Evolutionary conservation across 2,329 filamentous ascomycete genomes (phyloP), one percentile per base, ranked within the genome.

Genomic region (Phyllosticta capitalensis): DNA sequence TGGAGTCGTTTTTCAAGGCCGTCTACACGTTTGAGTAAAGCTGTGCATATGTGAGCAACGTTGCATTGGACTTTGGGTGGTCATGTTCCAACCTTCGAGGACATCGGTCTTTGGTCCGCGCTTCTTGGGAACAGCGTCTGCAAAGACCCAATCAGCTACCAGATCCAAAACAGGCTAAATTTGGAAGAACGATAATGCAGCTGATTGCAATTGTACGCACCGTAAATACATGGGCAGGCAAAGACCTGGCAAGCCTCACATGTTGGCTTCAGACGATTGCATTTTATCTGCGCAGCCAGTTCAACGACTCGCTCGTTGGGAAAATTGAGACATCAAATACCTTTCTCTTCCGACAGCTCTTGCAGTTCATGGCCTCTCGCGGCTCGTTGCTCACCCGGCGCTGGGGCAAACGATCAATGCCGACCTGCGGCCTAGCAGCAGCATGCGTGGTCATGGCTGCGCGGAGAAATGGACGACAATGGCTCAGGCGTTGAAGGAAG

Each of bases 341-440:
- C 86, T 95, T 95, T 76, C 90, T 82, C 75, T 95, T 95, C 66
- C 90, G 84, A 78, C 90, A 95, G 60, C 89, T 94, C 74, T 95
- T 95, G 83, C 90, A 95, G 73, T 95, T 95, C 90, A 95, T 95
- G 33, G 88, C 89, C 78, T 95, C 90, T 67, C 88, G 85, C 49
- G 88, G 89, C 72, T 94, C 88, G 67, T 83, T 87, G 73, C 81
- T 85, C 74, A 84, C 78, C 50, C 87, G 84, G 63, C 87, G 84
- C 58, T 85, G 81, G 24, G 88, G 87, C 65, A 92, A 77, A 63
- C 89, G 84, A 75, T 92, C 87, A 72, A 92, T 92, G 71, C 88
- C 87, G 68, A 92, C 86, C 76, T 89, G 87, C 26, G 87, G 87
- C 67, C 89, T 83, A 26, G 24, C 24, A 26, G 24, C 24, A 26